phyloP scores from a whole-genome alignment of 2,329 filamentous ascomycete genomes.

The Thermoascus crustaceus region DNA sequence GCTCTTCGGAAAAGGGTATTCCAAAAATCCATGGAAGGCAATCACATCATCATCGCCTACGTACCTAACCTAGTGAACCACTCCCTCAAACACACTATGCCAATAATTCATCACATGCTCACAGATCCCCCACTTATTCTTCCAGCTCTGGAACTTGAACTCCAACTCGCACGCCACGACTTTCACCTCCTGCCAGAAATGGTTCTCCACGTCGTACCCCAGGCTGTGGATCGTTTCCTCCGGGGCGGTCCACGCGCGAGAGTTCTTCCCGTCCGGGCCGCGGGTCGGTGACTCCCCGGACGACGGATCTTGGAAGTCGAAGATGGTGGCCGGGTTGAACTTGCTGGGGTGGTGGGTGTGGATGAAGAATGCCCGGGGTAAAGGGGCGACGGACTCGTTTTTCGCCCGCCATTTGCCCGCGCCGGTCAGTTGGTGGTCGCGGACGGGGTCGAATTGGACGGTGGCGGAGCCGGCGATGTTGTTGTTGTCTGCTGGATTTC shows the following conservation, averaged over 20 bases:
- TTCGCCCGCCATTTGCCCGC: conserved; percentile 26
- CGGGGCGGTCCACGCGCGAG: conserved; percentile 29
- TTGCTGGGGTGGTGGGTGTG: conserved; percentile 37
- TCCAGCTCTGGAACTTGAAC: conserved; percentile 26
- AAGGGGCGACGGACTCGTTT: conserved; percentile 20
- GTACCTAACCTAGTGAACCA: too few relatives aligned
- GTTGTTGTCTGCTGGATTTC: conserved; percentile 14
- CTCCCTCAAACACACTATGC: conserved; percentile 18
- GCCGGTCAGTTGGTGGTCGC: conserved; percentile 27
- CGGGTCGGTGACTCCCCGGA: conserved; percentile 28
- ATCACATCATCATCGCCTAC: too few relatives aligned
- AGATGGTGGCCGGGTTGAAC: conserved; percentile 35
- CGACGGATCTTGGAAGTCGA: too few relatives aligned
- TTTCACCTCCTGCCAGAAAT: conserved; percentile 35
- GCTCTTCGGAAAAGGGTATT: too few relatives aligned
- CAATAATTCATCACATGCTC: conserved; percentile 12
- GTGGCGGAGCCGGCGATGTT: conserved; percentile 29
- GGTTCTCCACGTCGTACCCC: conserved; percentile 32
- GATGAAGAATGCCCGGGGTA: conserved; percentile 31
- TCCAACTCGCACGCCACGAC: conserved; percentile 32
- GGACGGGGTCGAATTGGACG: conserved; percentile 31
- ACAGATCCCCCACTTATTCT: conserved; percentile 13
- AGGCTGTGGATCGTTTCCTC: conserved; percentile 27
- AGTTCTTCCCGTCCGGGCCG: conserved; percentile 26
- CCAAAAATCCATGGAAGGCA: too few relatives aligned